Base-by-base conservation (phyloP, 2,329 filamentous ascomycete genomes). In the Cercospora sesami region DNA sequence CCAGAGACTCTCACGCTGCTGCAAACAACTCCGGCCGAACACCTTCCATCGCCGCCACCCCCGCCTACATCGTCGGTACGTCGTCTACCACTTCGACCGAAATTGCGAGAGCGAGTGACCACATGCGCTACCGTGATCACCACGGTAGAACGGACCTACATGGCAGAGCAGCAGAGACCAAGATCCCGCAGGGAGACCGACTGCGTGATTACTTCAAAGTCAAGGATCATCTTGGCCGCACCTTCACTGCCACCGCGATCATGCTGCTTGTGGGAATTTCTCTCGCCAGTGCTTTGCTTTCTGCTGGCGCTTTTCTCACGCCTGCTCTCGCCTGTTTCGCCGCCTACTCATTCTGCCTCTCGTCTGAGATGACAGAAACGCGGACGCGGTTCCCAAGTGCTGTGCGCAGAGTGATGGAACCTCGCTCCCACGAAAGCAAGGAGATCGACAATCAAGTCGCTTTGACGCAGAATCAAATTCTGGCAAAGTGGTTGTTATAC, bases 121-220 rank as follows among this genome's bases (percentile, higher is more conserved):
- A 71, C 51, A 57, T 71, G 23, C 67, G 68, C 61, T 70, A 69
- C 67, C 67, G 71, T 36, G 73, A 75, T 61, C 74, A 75, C 67
- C 73, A 74, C 60, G 73, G 74, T 55, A 73, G 69, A 69, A 18
- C 60, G 30, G 55, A 59, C 55, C 55, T 36, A 59, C 21, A 59
- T 59, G 55, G 31, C 31, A 36, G 55, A 59, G 55, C 55, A 18
- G 5, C 55, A 59, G 28, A 59, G 10, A 53, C 57, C 42, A 30
- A 23, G 62, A 61, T 26, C n/a, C 60, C 60, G 30, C 64, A 51
- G 3, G 30, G 42, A 51, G n/a, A n/a, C 57, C 28, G 30, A 42
- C 57, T 55, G 64, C 64, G 26, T 9, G 60, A 63, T 48, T 67
- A 63, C 30, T 39, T 64, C 42, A 58, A 63, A 45, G 48, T 63